These are phyloP conservation scores for Tieghemostelium lacteum DNA, from an alignment of 78 protist species.

Conservation along the genomic window DNA sequence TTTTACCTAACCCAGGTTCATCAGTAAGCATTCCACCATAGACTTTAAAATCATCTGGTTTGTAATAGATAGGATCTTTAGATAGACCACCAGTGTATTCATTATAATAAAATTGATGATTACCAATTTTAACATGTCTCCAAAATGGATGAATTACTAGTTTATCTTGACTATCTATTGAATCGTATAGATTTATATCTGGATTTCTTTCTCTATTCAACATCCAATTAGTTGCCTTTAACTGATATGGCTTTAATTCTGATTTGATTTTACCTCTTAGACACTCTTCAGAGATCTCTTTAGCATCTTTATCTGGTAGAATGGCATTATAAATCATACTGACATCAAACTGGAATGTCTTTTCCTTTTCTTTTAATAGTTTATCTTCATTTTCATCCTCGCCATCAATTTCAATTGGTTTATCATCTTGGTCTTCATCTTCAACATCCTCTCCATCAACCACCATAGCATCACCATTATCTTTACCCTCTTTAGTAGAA, in stretches of 20 bases:
- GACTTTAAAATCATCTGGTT: not conserved
- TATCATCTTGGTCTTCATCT: not conserved
- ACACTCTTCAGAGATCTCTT: not conserved
- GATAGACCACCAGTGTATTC: conserved; percentile 52
- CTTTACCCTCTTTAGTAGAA: not conserved
- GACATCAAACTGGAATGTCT: conserved; percentile 14
- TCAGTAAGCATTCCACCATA: conserved; percentile 52
- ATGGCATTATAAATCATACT: conserved; percentile 25
- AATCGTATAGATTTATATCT: not conserved
- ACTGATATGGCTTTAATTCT: conserved; percentile 42
- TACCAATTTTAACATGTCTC: conserved; percentile 4
- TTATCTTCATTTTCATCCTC: not conserved
- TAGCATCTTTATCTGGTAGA: not conserved
- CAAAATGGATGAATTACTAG: conserved; percentile 49
- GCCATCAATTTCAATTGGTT: not conserved
- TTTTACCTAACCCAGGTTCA: conserved; percentile 70
- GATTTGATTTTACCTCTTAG: conserved; percentile 9
- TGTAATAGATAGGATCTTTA: not conserved
- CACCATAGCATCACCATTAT: not conserved
- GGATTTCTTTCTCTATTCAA: conserved; percentile 36
- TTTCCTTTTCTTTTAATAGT: not conserved
- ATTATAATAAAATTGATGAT: conserved; percentile 35
- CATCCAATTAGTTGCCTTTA: conserved; percentile 68
- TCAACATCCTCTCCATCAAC: not conserved
- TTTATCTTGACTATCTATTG: not conserved